These are phyloP conservation scores for Fraxinus quadrangulata DNA, from an alignment of 257 asterid species.

Conservation along the genomic window DNA sequence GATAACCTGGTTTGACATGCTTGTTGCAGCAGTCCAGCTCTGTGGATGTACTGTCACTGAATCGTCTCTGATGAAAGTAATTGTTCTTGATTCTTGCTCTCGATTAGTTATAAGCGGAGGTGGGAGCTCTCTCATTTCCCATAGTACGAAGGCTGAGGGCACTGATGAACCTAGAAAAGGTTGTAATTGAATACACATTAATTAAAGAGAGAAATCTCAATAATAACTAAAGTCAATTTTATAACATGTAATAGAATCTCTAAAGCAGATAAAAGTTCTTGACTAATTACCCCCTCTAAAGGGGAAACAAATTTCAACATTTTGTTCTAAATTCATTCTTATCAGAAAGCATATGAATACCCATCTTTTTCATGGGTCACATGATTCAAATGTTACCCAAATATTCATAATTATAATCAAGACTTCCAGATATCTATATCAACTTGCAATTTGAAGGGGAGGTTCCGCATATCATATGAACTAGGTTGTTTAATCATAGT, in stretches of 20 bases:
- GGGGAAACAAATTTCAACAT: background rate
- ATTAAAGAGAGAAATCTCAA: background rate
- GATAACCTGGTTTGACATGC: constrained; percentile 43
- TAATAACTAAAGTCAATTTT: background rate
- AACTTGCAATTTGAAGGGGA: background rate
- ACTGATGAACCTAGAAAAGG: constrained; percentile 44
- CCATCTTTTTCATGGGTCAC: background rate
- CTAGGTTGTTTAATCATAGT: background rate
- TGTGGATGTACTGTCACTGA: constrained; percentile 40
- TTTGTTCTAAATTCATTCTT: background rate
- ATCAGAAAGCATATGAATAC: background rate
- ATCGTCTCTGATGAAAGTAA: constrained; percentile 44
- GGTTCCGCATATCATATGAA: background rate
- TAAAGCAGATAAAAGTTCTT: background rate
- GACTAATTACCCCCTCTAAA: background rate
- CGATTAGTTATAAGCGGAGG: constrained; percentile 32
- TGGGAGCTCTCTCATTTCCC: constrained; percentile 60
- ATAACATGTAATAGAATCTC: background rate
- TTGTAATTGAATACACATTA: background rate
- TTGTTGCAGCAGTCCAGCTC: constrained; percentile 44
- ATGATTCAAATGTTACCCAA: background rate
- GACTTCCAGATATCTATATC: background rate
- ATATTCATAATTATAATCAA: background rate
- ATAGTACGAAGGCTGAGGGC: constrained; percentile 47
- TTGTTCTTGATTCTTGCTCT: constrained; percentile 44